Percentiles rank a stretch among this genome's conserved stretches.
Conservation (phyloP, 441 rosid species). For the Brassica hybrid region DNA sequence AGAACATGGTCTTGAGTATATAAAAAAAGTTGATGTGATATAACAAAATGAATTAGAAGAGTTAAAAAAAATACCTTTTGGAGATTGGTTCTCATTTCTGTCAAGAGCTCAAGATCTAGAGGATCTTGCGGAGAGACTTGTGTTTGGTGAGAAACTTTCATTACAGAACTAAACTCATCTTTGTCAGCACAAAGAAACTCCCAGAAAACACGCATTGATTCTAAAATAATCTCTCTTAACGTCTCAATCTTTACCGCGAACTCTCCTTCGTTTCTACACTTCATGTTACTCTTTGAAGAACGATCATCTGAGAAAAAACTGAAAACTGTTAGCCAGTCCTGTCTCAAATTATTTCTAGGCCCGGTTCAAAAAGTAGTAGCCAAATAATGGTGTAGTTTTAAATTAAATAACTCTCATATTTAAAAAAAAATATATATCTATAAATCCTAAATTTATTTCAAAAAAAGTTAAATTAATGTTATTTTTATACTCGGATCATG, state of each 20-base stretch:
- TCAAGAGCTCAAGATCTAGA: conserved; percentile 54
- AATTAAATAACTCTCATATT: background rate
- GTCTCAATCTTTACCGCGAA: conserved; percentile 47
- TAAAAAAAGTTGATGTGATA: background rate
- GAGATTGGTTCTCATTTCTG: conserved; percentile 51
- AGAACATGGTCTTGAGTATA: conserved; percentile 2
- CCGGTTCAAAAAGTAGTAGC: too few relatives aligned
- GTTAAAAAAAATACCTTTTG: conserved; percentile 65
- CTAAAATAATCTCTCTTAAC: conserved; percentile 50
- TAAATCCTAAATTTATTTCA: too few relatives aligned
- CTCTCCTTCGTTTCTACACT: conserved; percentile 43
- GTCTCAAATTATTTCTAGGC: background rate
- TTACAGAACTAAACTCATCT: conserved; percentile 40
- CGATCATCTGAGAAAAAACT: conserved; percentile 68
- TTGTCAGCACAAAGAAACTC: conserved; percentile 67
- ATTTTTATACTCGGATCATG: too few relatives aligned
- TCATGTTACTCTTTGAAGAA: conserved; percentile 46
- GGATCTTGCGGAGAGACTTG: conserved; percentile 55
- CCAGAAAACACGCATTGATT: conserved; percentile 64
- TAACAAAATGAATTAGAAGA: background rate
- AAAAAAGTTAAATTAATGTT: too few relatives aligned
- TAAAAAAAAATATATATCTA: too few relatives aligned
- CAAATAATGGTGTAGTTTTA: background rate
- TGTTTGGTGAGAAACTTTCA: conserved; percentile 45
- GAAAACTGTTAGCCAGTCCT: conserved; percentile 4